These are phyloP conservation scores for Kuraishia cidri DNA, from an alignment of 805 yeast species.

Conservation along the genomic window DNA sequence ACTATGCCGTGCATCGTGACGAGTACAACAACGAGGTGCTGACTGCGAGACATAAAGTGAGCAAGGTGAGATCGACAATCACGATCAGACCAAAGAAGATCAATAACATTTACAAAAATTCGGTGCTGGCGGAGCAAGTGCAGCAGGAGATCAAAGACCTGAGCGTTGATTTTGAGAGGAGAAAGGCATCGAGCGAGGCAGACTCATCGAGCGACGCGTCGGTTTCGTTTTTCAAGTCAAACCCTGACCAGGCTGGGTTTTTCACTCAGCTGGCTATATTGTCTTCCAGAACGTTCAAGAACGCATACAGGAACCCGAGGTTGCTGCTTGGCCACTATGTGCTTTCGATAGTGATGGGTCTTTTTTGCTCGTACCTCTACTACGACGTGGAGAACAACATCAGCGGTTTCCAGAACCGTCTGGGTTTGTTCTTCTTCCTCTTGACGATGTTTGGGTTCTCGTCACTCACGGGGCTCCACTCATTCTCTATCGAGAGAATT, in stretches of 20 bases:
- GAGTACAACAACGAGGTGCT: constrained; percentile 33
- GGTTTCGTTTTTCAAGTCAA: constrained; percentile 16
- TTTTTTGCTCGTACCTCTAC: constrained; percentile 80
- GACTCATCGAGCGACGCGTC: constrained; percentile 7
- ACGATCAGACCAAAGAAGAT: constrained; percentile 3
- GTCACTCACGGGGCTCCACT: constrained; percentile 82
- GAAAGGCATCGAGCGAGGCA: constrained; percentile 3
- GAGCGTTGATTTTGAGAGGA: not conserved
- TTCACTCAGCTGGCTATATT: constrained; percentile 62
- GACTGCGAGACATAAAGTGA: constrained; percentile 8
- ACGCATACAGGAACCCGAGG: constrained; percentile 86
- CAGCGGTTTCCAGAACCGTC: constrained; percentile 91
- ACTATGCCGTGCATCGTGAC: constrained; percentile 73
- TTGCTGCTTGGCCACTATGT: constrained; percentile 79
- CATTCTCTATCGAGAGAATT: constrained; percentile 82
- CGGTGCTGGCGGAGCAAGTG: constrained; percentile 30
- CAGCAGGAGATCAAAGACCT: constrained; percentile 24
- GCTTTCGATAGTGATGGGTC: constrained; percentile 66
- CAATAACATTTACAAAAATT: constrained; percentile 14
- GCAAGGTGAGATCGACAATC: constrained; percentile 5
- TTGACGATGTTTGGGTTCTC: constrained; percentile 91
- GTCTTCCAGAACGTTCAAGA: constrained; percentile 83
- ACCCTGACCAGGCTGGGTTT: constrained; percentile 43
- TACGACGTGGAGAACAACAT: constrained; percentile 81
- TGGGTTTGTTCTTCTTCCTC: constrained; percentile 88